Evolutionary conservation across 169 alveolate genomes (phyloP).

Genomic region (Eimeria falciformis): DNA sequence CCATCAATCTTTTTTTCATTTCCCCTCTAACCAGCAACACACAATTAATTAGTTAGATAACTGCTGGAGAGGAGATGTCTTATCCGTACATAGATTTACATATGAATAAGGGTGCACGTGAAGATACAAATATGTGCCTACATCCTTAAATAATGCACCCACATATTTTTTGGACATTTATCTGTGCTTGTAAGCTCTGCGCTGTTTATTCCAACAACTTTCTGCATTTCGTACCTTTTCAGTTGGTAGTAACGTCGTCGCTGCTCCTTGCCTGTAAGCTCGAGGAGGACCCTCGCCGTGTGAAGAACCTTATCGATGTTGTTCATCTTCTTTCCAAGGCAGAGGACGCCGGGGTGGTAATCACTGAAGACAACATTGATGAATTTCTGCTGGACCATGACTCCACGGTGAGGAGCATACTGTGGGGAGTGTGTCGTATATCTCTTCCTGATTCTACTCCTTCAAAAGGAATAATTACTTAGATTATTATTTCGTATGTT

Average conservation of each 20-base stretch:
- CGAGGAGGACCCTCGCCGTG: conserved; percentile 91
- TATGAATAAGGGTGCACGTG: not conserved
- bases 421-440: not conserved
- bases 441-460: not conserved
- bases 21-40: no score
- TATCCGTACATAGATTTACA: no score
- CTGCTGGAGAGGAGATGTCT: no score
- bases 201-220: not conserved
- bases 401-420: conserved; percentile 41
- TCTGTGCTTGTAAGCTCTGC: not conserved
- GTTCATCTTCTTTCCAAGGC: conserved; percentile 83
- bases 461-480: not conserved
- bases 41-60: no score
- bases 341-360: conserved; percentile 43
- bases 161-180: no score
- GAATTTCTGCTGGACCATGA: conserved; percentile 49
- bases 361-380: conserved; percentile 66
- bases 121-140: not conserved
- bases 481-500: not conserved
- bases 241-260: conserved; percentile 90
- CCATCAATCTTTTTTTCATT: no score
- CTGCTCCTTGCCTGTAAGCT: conserved; percentile 91
- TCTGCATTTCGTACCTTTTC: conserved; percentile 33
- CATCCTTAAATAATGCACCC: no score
- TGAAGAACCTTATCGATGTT: conserved; percentile 87